These are phyloP conservation scores for Iris macrosiphon DNA, from an alignment of 106 monocot genomes.

Conservation along the genomic window DNA sequence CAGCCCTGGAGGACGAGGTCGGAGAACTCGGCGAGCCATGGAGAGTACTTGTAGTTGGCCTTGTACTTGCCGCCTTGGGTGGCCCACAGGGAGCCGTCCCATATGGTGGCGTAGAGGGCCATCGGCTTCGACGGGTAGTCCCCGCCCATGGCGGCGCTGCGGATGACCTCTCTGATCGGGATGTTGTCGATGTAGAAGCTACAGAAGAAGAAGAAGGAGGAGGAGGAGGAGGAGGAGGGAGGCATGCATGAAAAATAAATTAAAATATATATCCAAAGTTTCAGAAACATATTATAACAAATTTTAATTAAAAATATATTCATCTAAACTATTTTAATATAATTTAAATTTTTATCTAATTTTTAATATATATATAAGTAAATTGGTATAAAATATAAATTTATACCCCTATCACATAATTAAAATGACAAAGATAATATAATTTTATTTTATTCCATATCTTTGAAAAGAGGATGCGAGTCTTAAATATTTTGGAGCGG, in stretches of 20 bases:
- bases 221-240: background rate
- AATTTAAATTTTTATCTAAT: too few species aligned
- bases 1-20: conserved; percentile 48
- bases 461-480: too few species aligned
- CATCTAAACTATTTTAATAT: background rate
- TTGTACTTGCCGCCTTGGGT: conserved; percentile 50
- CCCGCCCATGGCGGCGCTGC: conserved; percentile 36
- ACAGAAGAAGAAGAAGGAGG: background rate
- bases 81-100: conserved; percentile 60
- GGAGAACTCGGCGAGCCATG: conserved; percentile 45
- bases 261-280: background rate
- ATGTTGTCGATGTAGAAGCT: conserved; percentile 61
- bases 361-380: too few species aligned
- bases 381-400: too few species aligned
- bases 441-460: too few species aligned
- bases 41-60: conserved; percentile 46
- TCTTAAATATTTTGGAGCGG: too few species aligned
- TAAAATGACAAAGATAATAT: too few species aligned
- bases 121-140: conserved; percentile 66
- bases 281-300: background rate
- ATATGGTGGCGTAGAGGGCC: conserved; percentile 65
- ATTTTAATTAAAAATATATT: background rate
- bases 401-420: too few species aligned
- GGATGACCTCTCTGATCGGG: conserved; percentile 41
- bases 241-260: background rate